Evolutionary conservation across 352 stramenopile species (phyloP).

Genomic region (Phytopythium litorale): DNA sequence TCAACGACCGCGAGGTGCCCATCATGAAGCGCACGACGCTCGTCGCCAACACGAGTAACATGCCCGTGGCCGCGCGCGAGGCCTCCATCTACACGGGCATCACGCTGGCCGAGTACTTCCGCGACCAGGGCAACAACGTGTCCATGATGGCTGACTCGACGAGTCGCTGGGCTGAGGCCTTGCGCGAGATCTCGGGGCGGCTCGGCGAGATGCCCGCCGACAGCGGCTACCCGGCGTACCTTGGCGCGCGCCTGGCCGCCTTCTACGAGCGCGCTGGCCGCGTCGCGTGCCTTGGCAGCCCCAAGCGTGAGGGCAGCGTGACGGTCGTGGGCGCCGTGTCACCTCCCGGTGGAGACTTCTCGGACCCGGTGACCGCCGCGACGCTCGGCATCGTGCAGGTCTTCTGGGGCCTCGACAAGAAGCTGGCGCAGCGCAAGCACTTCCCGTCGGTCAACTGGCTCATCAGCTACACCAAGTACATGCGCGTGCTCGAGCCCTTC

Average conservation of each 20-base stretch:
- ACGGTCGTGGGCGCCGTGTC: constrained; percentile 99
- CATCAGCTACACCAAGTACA: constrained; percentile 99
- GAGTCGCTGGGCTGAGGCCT: constrained; percentile 98
- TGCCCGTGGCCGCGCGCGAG: constrained; percentile 99
- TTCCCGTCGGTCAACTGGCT: constrained; percentile 99
- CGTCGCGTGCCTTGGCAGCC: constrained; percentile 96
- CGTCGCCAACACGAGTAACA: constrained; percentile 99
- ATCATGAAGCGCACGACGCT: constrained; percentile 99
- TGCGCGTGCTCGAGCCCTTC: constrained; percentile 99
- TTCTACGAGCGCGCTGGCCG: constrained; percentile 99
- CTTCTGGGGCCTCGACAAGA: constrained; percentile 99
- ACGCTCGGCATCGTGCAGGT: constrained; percentile 99
- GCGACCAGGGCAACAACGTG: constrained; percentile 98
- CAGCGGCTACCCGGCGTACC: constrained; percentile 96
- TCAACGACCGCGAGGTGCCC: constrained; percentile 96
- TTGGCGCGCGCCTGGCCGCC: constrained; percentile 97
- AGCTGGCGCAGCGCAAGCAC: constrained; percentile 99
- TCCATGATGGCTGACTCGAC: constrained; percentile 99
- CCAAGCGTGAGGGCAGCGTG: constrained; percentile 97
- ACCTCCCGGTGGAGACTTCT: constrained; percentile 99
- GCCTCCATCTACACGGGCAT: constrained; percentile 99
- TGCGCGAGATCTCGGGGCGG: constrained; percentile 99
- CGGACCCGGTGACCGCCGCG: constrained; percentile 98
- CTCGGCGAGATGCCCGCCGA: constrained; percentile 99
- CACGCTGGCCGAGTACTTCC: constrained; percentile 98